Percentiles rank a stretch among this genome's conserved stretches.
Conservation (phyloP, 306 rosid species). For the Acacia crassicarpa region DNA sequence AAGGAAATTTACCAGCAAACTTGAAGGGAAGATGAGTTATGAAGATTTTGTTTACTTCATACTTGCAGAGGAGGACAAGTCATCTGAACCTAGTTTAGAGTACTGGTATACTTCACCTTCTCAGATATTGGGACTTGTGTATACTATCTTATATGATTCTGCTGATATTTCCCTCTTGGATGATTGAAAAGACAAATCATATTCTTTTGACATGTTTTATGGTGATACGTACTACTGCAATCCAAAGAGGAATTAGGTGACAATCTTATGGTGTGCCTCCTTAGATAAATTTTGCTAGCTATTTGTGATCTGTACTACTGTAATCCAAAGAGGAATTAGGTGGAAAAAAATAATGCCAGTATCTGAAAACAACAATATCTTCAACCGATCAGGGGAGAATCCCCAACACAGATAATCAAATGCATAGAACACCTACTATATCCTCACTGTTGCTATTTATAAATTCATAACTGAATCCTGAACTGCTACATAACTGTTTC, state of each 20-base stretch:
- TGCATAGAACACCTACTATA: background rate
- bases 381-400: background rate
- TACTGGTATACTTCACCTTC: constrained; percentile 70
- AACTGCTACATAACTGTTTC: background rate
- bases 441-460: background rate
- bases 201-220: constrained; percentile 19
- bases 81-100: constrained; percentile 95
- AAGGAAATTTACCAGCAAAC: constrained; percentile 82
- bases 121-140: constrained; percentile 28
- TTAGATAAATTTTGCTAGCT: background rate
- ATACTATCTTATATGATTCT: constrained; percentile 17
- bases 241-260: background rate
- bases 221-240: background rate
- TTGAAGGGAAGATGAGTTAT: constrained; percentile 97
- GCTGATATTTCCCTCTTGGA: constrained; percentile 25
- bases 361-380: background rate
- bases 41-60: constrained; percentile 99
- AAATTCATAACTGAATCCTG: background rate
- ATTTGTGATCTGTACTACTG: background rate
- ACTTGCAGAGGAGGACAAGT: constrained; percentile 96
- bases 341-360: no score
- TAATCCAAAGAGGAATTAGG: background rate
- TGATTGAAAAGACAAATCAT: constrained; percentile 26
- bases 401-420: background rate
- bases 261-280: background rate